These are phyloP conservation scores for Rhododendron ovatum DNA, from an alignment of 148 eudicot genomes.

Conservation along the genomic window DNA sequence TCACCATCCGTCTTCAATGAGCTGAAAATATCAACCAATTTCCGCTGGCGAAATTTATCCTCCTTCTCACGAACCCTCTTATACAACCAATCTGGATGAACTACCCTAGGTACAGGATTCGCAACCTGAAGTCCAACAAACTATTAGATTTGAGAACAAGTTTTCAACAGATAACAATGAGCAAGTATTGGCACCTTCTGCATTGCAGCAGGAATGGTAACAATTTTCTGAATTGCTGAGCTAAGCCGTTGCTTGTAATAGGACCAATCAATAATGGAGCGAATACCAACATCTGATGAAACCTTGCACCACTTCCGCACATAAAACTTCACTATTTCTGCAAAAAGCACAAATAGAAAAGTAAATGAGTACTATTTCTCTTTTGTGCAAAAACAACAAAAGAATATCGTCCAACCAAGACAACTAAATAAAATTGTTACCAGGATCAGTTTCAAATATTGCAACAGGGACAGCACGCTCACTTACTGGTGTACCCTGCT, in stretches of 20 bases:
- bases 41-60: slow-evolving; percentile 88
- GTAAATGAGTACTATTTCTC: slow-evolving; percentile 11
- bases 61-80: slow-evolving; percentile 96
- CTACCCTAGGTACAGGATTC: slow-evolving; percentile 97
- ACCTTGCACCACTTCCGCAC: slow-evolving; percentile 96
- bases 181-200: slow-evolving; percentile 69
- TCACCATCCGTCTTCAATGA: slow-evolving; percentile 34
- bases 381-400: not conserved
- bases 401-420: not conserved
- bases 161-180: not conserved
- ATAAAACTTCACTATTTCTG: slow-evolving; percentile 88
- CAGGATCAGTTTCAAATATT: slow-evolving; percentile 86
- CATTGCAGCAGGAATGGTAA: slow-evolving; percentile 99
- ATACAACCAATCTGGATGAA: slow-evolving; percentile 98
- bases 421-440: slow-evolving; percentile 30
- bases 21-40: slow-evolving; percentile 70
- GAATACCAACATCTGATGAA: slow-evolving; percentile 76
- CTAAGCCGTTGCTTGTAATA: slow-evolving; percentile 94
- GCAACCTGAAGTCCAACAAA: slow-evolving; percentile 51
- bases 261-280: slow-evolving; percentile 97
- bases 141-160: slow-evolving; percentile 16
- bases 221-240: slow-evolving; percentile 91
- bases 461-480: slow-evolving; percentile 99
- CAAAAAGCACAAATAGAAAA: slow-evolving; percentile 4
- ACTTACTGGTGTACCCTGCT: slow-evolving; percentile 94